phyloP scores from a whole-genome alignment of 257 asterid genomes.

The Nicotiana tomentosiformis region DNA sequence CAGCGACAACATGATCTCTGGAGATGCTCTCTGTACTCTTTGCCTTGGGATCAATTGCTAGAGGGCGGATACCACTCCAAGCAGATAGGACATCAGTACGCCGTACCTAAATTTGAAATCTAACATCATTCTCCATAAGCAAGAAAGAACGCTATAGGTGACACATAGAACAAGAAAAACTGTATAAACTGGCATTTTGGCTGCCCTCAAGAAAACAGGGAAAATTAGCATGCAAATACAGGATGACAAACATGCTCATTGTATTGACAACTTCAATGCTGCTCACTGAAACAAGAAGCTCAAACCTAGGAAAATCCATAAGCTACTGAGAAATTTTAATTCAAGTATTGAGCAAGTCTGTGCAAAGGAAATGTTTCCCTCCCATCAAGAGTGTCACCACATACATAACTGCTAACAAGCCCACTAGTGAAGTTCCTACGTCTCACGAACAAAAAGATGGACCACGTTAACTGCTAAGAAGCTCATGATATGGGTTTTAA shows the following conservation, averaged over 20 bases:
- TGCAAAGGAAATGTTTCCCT: neutral
- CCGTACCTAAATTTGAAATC: slow-evolving; percentile 53
- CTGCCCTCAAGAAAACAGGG: neutral
- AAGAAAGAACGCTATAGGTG: slow-evolving; percentile 3
- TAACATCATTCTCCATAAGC: slow-evolving; percentile 17
- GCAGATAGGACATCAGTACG: slow-evolving; percentile 92
- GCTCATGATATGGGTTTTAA: neutral
- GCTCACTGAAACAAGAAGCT: neutral
- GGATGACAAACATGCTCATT: neutral
- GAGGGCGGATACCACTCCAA: slow-evolving; percentile 98
- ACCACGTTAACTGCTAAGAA: neutral
- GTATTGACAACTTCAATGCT: neutral
- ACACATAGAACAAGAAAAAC: neutral
- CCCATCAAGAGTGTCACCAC: neutral
- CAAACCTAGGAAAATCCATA: neutral
- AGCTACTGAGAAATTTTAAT: neutral
- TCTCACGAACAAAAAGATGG: neutral
- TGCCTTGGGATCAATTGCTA: slow-evolving; percentile 92
- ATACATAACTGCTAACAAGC: neutral
- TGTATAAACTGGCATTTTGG: neutral
- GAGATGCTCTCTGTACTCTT: slow-evolving; percentile 89
- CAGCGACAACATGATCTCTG: slow-evolving; percentile 84
- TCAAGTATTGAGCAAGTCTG: neutral
- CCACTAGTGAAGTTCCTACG: neutral
- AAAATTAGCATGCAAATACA: neutral